A percentile compares a stretch with the other conserved stretches of the same genome.
Conservation (phyloP, 306 rosid genomes). For the Casuarina glauca region DNA sequence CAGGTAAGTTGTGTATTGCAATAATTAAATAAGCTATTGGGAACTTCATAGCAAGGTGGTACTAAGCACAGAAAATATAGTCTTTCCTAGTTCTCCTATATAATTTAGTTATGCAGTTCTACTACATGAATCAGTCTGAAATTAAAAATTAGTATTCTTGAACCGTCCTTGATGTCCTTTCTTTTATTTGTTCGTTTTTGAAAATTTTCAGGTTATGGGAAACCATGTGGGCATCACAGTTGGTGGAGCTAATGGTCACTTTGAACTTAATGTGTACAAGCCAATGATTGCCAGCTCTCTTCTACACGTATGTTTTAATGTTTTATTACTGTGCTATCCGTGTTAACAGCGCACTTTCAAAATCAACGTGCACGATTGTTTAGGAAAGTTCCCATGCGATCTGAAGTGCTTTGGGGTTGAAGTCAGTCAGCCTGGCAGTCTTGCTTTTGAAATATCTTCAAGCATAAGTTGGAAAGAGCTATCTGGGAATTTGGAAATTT, state of each 20-base stretch:
- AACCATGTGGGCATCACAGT: conserved; percentile 93
- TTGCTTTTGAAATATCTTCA: neutral
- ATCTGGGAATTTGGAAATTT: conserved; percentile 1
- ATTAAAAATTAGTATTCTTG: neutral
- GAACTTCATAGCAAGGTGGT: neutral
- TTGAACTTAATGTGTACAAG: conserved; percentile 95
- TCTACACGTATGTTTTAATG: conserved; percentile 64
- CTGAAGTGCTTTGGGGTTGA: neutral
- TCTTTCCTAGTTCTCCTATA: neutral
- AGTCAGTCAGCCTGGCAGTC: neutral
- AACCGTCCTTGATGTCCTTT: neutral
- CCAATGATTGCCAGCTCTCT: conserved; percentile 90
- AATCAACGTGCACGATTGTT: neutral
- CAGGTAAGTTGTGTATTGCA: conserved; percentile 51
- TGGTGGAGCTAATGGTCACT: conserved; percentile 98
- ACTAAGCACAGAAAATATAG: neutral
- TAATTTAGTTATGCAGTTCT: no score
- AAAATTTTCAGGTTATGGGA: conserved; percentile 78
- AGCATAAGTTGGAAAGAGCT: neutral
- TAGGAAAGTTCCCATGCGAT: no score
- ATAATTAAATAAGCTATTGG: neutral
- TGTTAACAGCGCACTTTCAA: neutral
- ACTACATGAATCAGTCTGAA: neutral
- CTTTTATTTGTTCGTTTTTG: neutral
- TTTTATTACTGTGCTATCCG: conserved; percentile 5